phyloP scores from a whole-genome alignment of 2,329 filamentous ascomycete species.

The Pseudogymnoascus verrucosus region DNA sequence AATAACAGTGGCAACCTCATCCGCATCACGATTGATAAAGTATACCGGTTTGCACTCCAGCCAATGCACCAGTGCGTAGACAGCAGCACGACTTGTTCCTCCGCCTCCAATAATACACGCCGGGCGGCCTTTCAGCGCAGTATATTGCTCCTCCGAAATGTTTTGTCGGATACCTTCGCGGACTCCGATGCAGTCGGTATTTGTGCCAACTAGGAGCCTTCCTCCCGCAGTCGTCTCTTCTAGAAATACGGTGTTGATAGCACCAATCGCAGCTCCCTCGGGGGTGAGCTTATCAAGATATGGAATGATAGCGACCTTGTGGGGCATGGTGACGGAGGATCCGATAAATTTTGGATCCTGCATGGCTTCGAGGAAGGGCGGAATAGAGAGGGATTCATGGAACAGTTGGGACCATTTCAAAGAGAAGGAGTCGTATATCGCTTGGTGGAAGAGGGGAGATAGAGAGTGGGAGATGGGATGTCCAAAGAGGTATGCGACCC shows the following conservation, averaged over 20 bases:
- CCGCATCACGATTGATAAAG: slow-evolving; percentile 64
- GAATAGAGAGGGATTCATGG: slow-evolving; percentile 44
- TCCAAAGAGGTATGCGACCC: slow-evolving; percentile 44
- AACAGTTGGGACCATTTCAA: slow-evolving; percentile 45
- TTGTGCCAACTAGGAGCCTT: slow-evolving; percentile 57
- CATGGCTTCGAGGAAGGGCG: slow-evolving; percentile 42
- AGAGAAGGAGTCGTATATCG: slow-evolving; percentile 43
- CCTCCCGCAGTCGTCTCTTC: slow-evolving; percentile 30
- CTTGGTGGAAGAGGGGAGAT: slow-evolving; percentile 46
- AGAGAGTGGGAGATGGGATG: slow-evolving; percentile 47
- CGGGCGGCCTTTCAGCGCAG: slow-evolving; percentile 48
- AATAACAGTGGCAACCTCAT: slow-evolving; percentile 60
- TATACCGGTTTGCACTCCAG: slow-evolving; percentile 63
- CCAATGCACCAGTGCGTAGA: slow-evolving; percentile 66
- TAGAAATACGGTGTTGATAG: slow-evolving; percentile 73
- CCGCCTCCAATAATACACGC: slow-evolving; percentile 71
- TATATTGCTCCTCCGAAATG: slow-evolving; percentile 34
- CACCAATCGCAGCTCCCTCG: slow-evolving; percentile 65
- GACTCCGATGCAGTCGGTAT: slow-evolving; percentile 75
- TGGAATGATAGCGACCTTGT: slow-evolving; percentile 69
- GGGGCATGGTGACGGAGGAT: slow-evolving; percentile 73
- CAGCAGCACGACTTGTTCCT: slow-evolving; percentile 67
- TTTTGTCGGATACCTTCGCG: slow-evolving; percentile 62
- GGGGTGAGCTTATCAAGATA: slow-evolving; percentile 66
- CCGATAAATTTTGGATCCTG: slow-evolving; percentile 55